Base-by-base conservation (phyloP, 2,329 filamentous ascomycete species). In the Colletotrichum gigasporum region DNA sequence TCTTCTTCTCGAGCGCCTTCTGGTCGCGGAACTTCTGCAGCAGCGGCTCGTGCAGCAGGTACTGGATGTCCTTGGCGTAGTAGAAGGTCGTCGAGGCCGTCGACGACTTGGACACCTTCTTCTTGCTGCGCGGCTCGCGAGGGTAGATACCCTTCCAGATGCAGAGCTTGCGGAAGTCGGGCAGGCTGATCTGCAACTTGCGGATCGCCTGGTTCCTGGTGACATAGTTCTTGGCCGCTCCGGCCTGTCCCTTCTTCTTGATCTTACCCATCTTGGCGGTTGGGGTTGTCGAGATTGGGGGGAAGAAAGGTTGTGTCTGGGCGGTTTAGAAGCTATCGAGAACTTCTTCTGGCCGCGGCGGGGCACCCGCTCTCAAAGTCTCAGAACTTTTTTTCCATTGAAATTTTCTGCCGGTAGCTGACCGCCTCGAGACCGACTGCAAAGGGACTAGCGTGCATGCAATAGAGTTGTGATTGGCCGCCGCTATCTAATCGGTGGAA, bases 111-210 rank as follows among this genome's bases (percentile, higher is more conserved):
- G 91, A 93, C 41, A 92, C 96, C 87, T 97, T 97, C 85, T 97
- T 97, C 85, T 94, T 95, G 83, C 91, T 97, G 75, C 96, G 89
- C 68, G 96, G 96, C 84, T 99, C 96, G 74, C 96, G 92, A 69
- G 96, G 96, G 81, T 97, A 99, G 78, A 99, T 98, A 73, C 94
- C 96, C 85, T 98, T 98, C 91, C 97, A 99, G 79, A 99, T 99
- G 83, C 96, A 99, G 76, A 99, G 87, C 82, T 97, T 91, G 81
- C 96, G 91, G 82, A 99, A 99, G 82, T 99, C 96, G 70, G 94
- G 94, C 60, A 99, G 88, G 74, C 92, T 97, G 80, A 99, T 92
- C 82, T 99, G 96, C 68, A 99, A 90, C 83, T 98, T 99, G 79
- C 94, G 93, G 73, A 99, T 93, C 45, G 96, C 96, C 83, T 97